phyloP scores from a whole-genome alignment of 805 yeast genomes.

The Brettanomyces bruxellensis region DNA sequence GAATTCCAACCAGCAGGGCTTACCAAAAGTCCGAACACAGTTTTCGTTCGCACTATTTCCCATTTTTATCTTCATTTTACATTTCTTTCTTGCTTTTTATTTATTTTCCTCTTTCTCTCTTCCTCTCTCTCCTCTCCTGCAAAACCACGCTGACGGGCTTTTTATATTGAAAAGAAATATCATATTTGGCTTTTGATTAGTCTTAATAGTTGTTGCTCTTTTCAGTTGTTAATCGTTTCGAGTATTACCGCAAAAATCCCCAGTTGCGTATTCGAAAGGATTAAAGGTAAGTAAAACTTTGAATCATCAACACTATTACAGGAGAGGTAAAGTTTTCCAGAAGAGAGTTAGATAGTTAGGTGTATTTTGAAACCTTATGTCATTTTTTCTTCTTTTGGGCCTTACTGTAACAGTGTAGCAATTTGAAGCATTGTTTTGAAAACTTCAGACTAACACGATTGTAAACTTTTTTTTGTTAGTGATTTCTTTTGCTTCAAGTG shows the following conservation, averaged over 20 bases:
- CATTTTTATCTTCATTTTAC: neutral
- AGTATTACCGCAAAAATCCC: neutral
- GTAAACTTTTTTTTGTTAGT: neutral
- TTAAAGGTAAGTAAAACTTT: constrained; percentile 1
- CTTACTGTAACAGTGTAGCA: neutral
- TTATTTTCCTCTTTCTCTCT: constrained; percentile 5
- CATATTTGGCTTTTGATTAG: constrained; percentile 1
- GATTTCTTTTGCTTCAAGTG: neutral
- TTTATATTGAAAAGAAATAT: neutral
- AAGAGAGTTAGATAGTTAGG: too few species aligned
- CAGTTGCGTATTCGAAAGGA: neutral
- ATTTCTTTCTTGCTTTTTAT: neutral
- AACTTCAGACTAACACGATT: neutral
- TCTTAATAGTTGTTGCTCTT: neutral
- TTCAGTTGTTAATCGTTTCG: neutral
- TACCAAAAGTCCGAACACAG: neutral
- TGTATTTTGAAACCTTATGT: neutral
- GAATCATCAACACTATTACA: constrained; percentile 1
- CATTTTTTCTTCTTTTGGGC: neutral
- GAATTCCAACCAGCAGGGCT: neutral
- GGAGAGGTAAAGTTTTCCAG: constrained; percentile 1
- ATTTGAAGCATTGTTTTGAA: neutral
- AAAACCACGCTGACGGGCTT: constrained; percentile 9
- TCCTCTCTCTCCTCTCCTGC: constrained; percentile 13
- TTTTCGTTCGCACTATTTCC: neutral